Conservation (phyloP, 2,329 filamentous ascomycete species). For the Aspergillus pseudotamarii region DNA sequence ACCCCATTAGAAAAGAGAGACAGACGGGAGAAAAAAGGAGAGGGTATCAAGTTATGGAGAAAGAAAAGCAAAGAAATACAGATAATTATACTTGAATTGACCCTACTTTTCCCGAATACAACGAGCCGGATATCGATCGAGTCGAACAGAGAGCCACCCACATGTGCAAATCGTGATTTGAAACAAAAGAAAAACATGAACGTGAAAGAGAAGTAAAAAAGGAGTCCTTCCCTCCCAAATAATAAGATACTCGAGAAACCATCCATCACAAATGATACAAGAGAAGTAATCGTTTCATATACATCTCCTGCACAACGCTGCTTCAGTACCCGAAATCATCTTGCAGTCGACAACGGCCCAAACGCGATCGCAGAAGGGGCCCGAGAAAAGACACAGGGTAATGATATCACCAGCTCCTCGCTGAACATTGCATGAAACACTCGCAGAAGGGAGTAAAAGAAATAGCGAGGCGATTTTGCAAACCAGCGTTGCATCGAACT, state of each 20-base stretch:
- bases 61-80: not conserved
- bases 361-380: not conserved
- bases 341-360: not conserved
- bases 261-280: not conserved
- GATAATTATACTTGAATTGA: not conserved
- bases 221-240: not conserved
- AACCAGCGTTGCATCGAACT: not conserved
- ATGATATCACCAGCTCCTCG: constrained; percentile 5
- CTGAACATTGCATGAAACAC: not conserved
- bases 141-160: constrained; percentile 1
- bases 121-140: not conserved
- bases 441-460: not conserved
- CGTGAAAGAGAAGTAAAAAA: not conserved
- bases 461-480: not conserved
- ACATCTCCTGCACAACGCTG: constrained; percentile 1
- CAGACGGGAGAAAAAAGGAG: not conserved
- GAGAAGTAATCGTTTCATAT: not conserved
- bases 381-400: not conserved
- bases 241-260: not conserved
- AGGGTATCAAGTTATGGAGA: not conserved
- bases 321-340: not conserved
- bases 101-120: constrained; percentile 3
- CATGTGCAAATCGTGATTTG: not conserved
- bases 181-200: not conserved
- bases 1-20: not conserved